These are phyloP conservation scores for Pittosporum tobira DNA, from an alignment of 129 eudicot genomes.

Conservation along the genomic window DNA sequence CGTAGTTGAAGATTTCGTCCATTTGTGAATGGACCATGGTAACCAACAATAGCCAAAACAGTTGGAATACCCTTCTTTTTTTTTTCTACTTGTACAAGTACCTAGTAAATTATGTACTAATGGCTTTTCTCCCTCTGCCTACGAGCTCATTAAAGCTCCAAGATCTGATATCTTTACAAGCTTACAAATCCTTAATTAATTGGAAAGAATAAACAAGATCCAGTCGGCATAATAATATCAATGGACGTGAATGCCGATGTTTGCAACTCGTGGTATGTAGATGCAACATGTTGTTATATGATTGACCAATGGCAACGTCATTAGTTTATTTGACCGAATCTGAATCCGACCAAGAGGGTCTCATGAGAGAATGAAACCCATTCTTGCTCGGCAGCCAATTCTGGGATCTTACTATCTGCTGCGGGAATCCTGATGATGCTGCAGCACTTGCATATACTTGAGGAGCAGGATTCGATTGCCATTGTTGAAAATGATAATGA, in stretches of 20 bases:
- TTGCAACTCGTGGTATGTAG: too few species aligned
- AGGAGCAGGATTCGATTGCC: conserved; percentile 33
- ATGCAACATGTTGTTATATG: too few species aligned
- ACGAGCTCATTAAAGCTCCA: conserved; percentile 1
- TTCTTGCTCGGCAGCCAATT: conserved; percentile 48
- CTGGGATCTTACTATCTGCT: conserved; percentile 32
- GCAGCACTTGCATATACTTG: conserved; percentile 71
- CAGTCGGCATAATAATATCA: too few species aligned
- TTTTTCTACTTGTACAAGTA: not conserved
- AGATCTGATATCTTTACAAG: conserved; percentile 4
- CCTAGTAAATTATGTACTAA: not conserved
- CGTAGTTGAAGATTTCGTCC: conserved; percentile 1
- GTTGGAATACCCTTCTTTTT: not conserved
- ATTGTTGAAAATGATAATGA: conserved; percentile 22
- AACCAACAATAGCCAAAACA: not conserved
- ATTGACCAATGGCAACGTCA: too few species aligned
- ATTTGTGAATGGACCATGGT: conserved; percentile 1
- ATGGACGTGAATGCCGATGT: too few species aligned
- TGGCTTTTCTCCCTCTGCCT: not conserved
- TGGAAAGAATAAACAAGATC: not conserved
- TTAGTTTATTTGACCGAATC: too few species aligned
- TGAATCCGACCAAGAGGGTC: conserved; percentile 24
- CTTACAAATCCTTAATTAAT: not conserved
- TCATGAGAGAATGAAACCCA: conserved; percentile 50
- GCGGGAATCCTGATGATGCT: conserved; percentile 99